These are phyloP conservation scores for Wickerhamomyces sp. DNA, from an alignment of 1,139 yeast species.

Conservation along the genomic window DNA sequence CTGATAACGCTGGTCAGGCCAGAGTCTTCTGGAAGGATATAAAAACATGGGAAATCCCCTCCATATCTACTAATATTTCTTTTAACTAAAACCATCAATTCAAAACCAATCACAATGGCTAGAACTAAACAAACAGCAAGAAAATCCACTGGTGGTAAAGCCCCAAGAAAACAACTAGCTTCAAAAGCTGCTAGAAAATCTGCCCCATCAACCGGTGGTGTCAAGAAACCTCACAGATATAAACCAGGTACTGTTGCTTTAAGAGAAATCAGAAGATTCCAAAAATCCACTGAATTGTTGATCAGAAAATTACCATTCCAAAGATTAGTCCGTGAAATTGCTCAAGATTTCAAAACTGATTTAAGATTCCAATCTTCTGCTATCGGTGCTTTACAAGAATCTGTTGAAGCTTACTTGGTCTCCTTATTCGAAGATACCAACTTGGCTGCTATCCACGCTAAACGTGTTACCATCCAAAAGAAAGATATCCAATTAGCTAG, in stretches of 20 bases:
- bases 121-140: slow-evolving; percentile 99
- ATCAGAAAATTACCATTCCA: slow-evolving; percentile 98
- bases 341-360: slow-evolving; percentile 97
- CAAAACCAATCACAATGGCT: slow-evolving; percentile 54
- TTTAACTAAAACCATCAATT: too few species aligned
- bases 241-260: slow-evolving; percentile 99
- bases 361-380: slow-evolving; percentile 98
- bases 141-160: slow-evolving; percentile 99
- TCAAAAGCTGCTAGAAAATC: slow-evolving; percentile 99
- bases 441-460: slow-evolving; percentile 98
- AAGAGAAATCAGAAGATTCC: slow-evolving; percentile 99
- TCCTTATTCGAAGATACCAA: slow-evolving; percentile 94
- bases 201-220: slow-evolving; percentile 98
- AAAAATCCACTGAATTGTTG: slow-evolving; percentile 93
- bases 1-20: not conserved
- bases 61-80: not conserved
- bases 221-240: slow-evolving; percentile 99
- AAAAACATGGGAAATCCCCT: not conserved
- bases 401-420: slow-evolving; percentile 94
- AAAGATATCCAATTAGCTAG: slow-evolving; percentile 98
- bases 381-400: slow-evolving; percentile 97
- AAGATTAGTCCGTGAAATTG: slow-evolving; percentile 97
- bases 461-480: slow-evolving; percentile 99
- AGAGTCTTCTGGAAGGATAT: not conserved
- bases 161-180: slow-evolving; percentile 99